These are phyloP conservation scores for Coemansia sp. DNA, from an alignment of 192 early-diverging fungal genomes.

Conservation along the genomic window DNA sequence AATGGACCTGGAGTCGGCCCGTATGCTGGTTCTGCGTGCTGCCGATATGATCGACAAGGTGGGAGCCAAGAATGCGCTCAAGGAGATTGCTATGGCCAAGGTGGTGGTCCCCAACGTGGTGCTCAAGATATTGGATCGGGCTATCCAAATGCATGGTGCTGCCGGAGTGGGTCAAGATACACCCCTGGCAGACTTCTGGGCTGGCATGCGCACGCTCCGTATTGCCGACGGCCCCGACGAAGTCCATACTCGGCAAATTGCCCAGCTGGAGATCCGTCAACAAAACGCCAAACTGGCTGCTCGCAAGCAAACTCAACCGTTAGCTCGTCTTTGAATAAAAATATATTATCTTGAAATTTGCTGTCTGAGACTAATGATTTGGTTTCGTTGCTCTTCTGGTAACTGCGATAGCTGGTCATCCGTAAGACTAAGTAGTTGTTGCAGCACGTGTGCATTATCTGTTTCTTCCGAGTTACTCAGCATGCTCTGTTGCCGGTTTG, in stretches of 20 bases:
- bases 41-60: slow-evolving; percentile 87
- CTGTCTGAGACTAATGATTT: slow-evolving; percentile 62
- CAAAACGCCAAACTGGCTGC: slow-evolving; percentile 33
- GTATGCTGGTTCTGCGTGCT: slow-evolving; percentile 89
- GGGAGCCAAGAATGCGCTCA: slow-evolving; percentile 84
- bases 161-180: slow-evolving; percentile 87
- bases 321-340: slow-evolving; percentile 3
- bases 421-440: slow-evolving; percentile 78
- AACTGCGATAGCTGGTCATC: slow-evolving; percentile 77
- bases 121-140: slow-evolving; percentile 77
- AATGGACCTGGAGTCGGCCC: slow-evolving; percentile 87
- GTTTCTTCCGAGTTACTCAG: not conserved
- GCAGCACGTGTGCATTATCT: slow-evolving; percentile 63
- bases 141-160: slow-evolving; percentile 92
- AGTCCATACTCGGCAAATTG: slow-evolving; percentile 85
- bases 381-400: slow-evolving; percentile 72
- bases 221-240: slow-evolving; percentile 96
- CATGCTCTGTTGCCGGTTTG: not conserved
- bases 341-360: slow-evolving; percentile 14
- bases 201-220: slow-evolving; percentile 74
- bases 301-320: slow-evolving; percentile 8
- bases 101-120: slow-evolving; percentile 80
- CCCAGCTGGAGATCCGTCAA: slow-evolving; percentile 65
- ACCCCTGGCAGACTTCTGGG: slow-evolving; percentile 81
- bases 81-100: slow-evolving; percentile 98